Base-by-base conservation (phyloP, 2,329 filamentous ascomycete species). In the Diaporthe destruens region DNA sequence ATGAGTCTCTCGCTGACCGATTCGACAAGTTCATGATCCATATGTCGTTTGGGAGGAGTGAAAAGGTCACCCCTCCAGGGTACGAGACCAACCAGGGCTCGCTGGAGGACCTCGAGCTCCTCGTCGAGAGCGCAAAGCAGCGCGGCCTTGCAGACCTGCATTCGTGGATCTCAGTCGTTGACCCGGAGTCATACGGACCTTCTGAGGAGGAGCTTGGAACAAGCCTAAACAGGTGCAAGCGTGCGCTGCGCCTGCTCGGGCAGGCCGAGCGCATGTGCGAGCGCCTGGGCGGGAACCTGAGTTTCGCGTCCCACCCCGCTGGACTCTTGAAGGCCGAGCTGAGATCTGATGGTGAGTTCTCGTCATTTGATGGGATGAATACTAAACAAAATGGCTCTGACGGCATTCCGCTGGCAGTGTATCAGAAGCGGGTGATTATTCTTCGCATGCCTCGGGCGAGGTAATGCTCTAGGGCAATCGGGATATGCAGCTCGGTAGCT, bases 21-120 rank as follows among this genome's bases (percentile, higher is more conserved):
- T 44, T 61, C 1, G 34, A 44, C 57, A 61, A 47, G 23, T 61
- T 44, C 23, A 61, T 61, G 57, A 23, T 39, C 20, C 57, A 61
- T 7, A 4, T 47, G 0, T 29, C 57, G 2, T 32, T 44, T 8
- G 36, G 39, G 0, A 25, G 32, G 25, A 44, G 23, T 23, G 16
- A 47, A 0, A 8, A 7, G 3, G 39, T 14, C 4, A 7, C 23
- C 2, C 1, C 9, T 8, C 23, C 8, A 18, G 39, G 23, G 0
- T 20, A 6, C 5, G 57, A 44, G 39, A 20, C 14, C 23, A 25
- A 29, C 2, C 39, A 44, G 39, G 39, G 39, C 3, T 44, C 39
- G 5, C 8, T 47, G 2, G 57, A 44, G 39, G 18, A 16, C 2
- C 57, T 61, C 9, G 36, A 29, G 25, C 4, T 6, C 23, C 44